Percentiles rank a stretch among this genome's conserved stretches.
These are phyloP conservation scores for Trichoderma atrobrunneum DNA, from an alignment of 2,329 filamentous ascomycete genomes.

Conservation along the genomic window DNA sequence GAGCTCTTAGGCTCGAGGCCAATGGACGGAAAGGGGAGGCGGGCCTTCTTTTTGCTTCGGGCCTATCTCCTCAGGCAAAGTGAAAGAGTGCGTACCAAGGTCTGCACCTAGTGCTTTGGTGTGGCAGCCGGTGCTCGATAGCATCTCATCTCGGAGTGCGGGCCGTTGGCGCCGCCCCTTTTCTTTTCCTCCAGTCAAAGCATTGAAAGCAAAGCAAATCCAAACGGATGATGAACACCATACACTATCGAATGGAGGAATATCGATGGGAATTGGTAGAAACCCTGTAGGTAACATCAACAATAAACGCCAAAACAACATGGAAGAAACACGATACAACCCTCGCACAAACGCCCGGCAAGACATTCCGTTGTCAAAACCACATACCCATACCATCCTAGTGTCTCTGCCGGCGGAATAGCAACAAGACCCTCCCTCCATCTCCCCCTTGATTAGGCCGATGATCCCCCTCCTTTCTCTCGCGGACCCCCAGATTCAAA, in stretches of 20 bases:
- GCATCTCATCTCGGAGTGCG: conserved; percentile 16
- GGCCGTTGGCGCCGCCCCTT: conserved; percentile 17
- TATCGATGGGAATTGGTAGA: no score
- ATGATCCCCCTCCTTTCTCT: background rate
- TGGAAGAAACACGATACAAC: background rate
- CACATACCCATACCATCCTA: background rate
- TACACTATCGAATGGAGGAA: no score
- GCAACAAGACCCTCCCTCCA: background rate
- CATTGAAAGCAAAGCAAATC: background rate
- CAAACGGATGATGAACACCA: background rate
- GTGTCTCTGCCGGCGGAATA: background rate
- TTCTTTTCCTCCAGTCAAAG: background rate
- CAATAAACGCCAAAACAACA: background rate
- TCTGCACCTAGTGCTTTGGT: conserved; percentile 6
- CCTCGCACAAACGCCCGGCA: background rate
- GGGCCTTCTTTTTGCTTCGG: conserved; percentile 1
- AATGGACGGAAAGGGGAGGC: background rate
- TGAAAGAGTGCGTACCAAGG: conserved; percentile 5
- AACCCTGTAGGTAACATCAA: no score
- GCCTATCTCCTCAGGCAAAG: conserved; percentile 14
- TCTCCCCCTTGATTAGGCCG: conserved; percentile 15
- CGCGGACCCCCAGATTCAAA: background rate
- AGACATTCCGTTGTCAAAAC: background rate
- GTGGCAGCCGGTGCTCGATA: conserved; percentile 10
- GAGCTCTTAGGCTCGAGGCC: background rate